Evolutionary conservation across 805 yeast genomes (phyloP).

Genomic region (Saccharomycopsis fermentans): DNA sequence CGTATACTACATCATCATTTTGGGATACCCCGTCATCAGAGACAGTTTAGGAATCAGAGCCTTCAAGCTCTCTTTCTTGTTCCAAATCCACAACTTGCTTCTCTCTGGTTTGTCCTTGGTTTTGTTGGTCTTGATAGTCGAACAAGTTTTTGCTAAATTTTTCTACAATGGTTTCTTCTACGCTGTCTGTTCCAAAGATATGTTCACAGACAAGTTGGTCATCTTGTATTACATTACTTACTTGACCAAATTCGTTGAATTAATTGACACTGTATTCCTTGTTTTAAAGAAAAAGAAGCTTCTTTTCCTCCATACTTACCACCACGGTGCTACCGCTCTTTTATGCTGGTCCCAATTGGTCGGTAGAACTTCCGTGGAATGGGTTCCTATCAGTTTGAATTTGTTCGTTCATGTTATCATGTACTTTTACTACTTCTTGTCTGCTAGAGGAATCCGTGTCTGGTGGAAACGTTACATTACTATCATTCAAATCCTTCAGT

Average conservation of each 20-base stretch:
- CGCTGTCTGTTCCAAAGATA: constrained; percentile 66
- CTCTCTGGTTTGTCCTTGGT: constrained; percentile 60
- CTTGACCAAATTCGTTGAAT: constrained; percentile 80
- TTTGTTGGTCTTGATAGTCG: constrained; percentile 61
- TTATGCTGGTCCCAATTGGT: constrained; percentile 87
- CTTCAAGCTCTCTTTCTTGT: constrained; percentile 60
- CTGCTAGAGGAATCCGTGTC: constrained; percentile 87
- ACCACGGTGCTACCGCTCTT: constrained; percentile 96
- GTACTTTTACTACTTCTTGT: constrained; percentile 95
- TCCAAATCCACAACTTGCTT: constrained; percentile 76
- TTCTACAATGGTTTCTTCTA: constrained; percentile 66
- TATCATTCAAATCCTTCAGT: constrained; percentile 88
- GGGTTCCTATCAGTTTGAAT: constrained; percentile 90
- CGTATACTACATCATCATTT: constrained; percentile 68
- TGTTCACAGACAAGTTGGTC: constrained; percentile 80
- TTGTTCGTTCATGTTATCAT: constrained; percentile 88
- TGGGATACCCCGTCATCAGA: constrained; percentile 59
- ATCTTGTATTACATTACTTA: constrained; percentile 84
- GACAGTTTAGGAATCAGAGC: constrained; percentile 33
- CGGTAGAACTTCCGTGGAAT: constrained; percentile 83
- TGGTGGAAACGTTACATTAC: constrained; percentile 99
- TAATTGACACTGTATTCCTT: constrained; percentile 82
- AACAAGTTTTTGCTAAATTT: constrained; percentile 78
- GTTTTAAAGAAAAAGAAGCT: constrained; percentile 87
- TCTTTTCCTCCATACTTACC: constrained; percentile 90